A percentile compares a stretch with the other conserved stretches of the same genome.
phyloP scores from a whole-genome alignment of 257 asterid genomes.

The Perilla frutescens region DNA sequence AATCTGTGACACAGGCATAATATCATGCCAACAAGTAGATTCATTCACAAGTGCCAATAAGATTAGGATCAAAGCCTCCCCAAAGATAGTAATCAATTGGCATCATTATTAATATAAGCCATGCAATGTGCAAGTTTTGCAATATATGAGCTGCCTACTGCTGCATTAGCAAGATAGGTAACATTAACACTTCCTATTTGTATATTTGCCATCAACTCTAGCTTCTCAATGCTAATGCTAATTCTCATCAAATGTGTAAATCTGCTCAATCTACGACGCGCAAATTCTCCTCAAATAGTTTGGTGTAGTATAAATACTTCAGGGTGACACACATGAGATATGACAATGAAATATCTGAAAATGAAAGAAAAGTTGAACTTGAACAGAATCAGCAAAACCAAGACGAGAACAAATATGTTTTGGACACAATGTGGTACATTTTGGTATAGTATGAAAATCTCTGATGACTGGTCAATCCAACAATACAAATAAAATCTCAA shows the following conservation, averaged over 20 bases:
- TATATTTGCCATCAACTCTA: neutral
- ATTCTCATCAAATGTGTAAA: neutral
- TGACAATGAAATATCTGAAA: neutral
- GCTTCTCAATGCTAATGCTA: neutral
- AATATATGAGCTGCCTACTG: neutral
- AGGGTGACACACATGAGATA: neutral
- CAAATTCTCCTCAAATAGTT: neutral
- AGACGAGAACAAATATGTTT: neutral
- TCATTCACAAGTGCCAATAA: neutral
- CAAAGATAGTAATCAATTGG: neutral
- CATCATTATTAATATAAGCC: neutral
- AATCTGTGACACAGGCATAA: neutral
- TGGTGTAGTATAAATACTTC: neutral
- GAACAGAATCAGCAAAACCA: neutral
- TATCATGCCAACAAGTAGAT: neutral
- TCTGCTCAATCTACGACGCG: neutral
- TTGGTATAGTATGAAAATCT: neutral
- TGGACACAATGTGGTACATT: neutral
- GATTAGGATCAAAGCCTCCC: neutral
- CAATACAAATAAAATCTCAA: neutral
- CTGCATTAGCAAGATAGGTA: constrained; percentile 5
- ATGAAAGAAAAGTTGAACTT: neutral
- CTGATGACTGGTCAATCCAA: neutral
- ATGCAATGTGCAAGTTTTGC: neutral
- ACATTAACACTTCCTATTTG: neutral